Base-by-base conservation (phyloP, 2,329 filamentous ascomycete species). In the Neopestalotiopsis rosae region DNA sequence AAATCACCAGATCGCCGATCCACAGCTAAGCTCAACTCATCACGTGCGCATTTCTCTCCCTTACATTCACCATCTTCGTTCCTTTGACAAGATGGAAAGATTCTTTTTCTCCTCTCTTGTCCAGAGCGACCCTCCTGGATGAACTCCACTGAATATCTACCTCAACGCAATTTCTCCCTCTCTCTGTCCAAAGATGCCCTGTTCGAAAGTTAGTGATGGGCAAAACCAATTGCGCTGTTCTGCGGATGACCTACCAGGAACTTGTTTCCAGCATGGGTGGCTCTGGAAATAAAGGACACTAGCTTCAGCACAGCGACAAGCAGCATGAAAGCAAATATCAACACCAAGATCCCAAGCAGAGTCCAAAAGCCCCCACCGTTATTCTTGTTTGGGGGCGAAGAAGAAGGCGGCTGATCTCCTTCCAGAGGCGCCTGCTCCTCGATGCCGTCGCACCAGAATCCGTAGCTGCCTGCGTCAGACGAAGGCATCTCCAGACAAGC, bases 391-490 rank as follows among this genome's bases (percentile, higher is more conserved):
- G 17, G 14, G 5, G 20, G 38, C n/a, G 30, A 10, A n/a, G 38
- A 1, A 17, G 59, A 7, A 20, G 42, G n/a, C 5, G 38, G n/a
- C 20, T 28, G 0, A 4, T 28, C 24, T 3, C 24, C 24, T 28
- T 30, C 24, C 28, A 14, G n/a, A 4, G 42, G 61, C 20, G 74
- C 10, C 72, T 84, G 17, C 61, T 63, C 30, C 20, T 56, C 42
- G 38, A 45, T 45, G 17, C 66, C 66, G n/a, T 58, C 28, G 66
- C 66, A 68, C 66, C 58, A 63, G 59, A 68, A 68, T 3, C 59
- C 66, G 20, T 68, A 68, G 32, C 66, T 68, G 17, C 58, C 59
- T 1, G 40, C 58, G 28, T 12, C 61, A 5, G n/a, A 13, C 28
- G 66, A 52, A 14, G 66, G 66, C 66, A 68, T 68, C 13, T 24